Evolutionary conservation across 2,329 filamentous ascomycete genomes (phyloP).

Genomic region (Venturia carpophila): DNA sequence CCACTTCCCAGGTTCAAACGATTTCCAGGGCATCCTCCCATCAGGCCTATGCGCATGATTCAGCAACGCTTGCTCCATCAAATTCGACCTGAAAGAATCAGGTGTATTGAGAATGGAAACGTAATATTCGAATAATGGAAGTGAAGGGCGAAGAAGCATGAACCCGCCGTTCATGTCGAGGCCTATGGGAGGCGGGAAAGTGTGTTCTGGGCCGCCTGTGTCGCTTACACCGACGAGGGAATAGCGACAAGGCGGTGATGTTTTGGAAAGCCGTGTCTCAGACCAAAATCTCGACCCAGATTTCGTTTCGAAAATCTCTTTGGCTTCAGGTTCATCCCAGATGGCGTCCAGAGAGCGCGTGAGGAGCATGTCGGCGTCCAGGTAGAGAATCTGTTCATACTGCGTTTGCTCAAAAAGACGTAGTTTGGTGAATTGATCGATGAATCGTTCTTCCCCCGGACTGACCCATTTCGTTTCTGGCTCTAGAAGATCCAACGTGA

Average conservation of each 20-base stretch:
- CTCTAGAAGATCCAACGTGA: slow-evolving; percentile 4
- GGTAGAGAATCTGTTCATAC: slow-evolving; percentile 18
- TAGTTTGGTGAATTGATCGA: slow-evolving; percentile 20
- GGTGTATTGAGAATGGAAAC: slow-evolving; percentile 12
- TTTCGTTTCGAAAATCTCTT: not conserved
- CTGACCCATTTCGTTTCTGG: slow-evolving; percentile 11
- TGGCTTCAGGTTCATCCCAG: slow-evolving; percentile 11
- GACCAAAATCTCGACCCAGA: not conserved
- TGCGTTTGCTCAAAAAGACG: slow-evolving; percentile 16
- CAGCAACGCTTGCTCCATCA: slow-evolving; percentile 19
- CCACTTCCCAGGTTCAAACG: slow-evolving; percentile 14
- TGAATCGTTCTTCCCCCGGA: slow-evolving; percentile 10
- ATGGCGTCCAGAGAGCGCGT: slow-evolving; percentile 17
- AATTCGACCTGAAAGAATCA: not conserved
- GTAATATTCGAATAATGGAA: slow-evolving; percentile 15
- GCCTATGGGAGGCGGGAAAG: not conserved
- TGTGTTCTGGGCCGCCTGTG: not conserved
- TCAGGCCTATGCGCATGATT: slow-evolving; percentile 17
- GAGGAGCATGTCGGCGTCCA: slow-evolving; percentile 19
- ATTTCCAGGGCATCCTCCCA: slow-evolving; percentile 18
- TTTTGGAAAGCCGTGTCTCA: not conserved
- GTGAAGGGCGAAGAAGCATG: slow-evolving; percentile 16
- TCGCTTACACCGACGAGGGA: slow-evolving; percentile 12
- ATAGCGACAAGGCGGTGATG: slow-evolving; percentile 3
- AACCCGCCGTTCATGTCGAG: slow-evolving; percentile 17